Base-by-base conservation (phyloP, 495 filamentous ascomycete genomes). In the Aspergillus wentii region DNA sequence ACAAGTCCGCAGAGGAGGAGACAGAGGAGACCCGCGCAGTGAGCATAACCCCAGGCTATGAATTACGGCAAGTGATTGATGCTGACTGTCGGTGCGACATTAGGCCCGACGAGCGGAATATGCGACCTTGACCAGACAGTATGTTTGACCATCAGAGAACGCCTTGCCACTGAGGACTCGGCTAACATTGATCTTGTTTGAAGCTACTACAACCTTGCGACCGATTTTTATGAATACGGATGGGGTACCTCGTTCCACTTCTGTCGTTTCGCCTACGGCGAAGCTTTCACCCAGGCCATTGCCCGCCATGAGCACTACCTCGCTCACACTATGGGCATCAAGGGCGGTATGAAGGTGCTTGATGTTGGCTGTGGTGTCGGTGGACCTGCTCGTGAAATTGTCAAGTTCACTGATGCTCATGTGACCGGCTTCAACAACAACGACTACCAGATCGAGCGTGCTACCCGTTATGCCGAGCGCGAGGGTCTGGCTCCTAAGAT, bases 221-320 rank as follows among this genome's bases (percentile, higher is more conserved):
- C 92, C 38, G 92, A 98, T 54, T 66, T 97, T 15, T 98, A 98
- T 74, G 92, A 98, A 68, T 86, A 96, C 52, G 92, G 91, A 47
- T 98, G 92, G 92, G 84, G 86, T 33, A 78, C 85, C 43, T 88
- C 80, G 38, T 96, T 96, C 80, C 90, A 98, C 67, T 98, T 98
- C 79, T 97, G 90, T 71, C 88, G 94, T 36, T 98, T 91, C 65
- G 85, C 86, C 40, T 71, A 81, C 52, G 86, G 85, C 52, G 92
- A 98, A 68, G 66, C 78, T 51, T 97, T 98, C 73, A 66, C 76
- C 65, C 89, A 92, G 69, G 92, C 91, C 42, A 90, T 97, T 66
- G 88, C 92, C 48, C 87, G 92, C 40, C 92, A 98, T 60, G 92
- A 98, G 66, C 94, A 98, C 74, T 97, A 95, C 74, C 85, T 98